These are phyloP conservation scores for Anethum foeniculum DNA, from an alignment of 140 eudicot species.

Conservation along the genomic window DNA sequence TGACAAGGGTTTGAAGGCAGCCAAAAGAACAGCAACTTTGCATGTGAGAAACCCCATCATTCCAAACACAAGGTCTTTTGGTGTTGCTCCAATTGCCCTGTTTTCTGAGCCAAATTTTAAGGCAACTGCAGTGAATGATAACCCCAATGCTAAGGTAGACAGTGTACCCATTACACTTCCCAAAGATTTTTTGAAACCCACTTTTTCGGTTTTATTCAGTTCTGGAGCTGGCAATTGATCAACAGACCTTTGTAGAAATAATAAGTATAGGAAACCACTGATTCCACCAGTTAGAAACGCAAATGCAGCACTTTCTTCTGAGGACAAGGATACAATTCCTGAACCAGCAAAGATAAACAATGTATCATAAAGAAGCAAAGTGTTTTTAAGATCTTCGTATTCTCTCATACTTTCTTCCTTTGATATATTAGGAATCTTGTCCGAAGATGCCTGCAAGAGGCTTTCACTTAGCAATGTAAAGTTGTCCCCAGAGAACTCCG, in stretches of 20 bases:
- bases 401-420: conserved; percentile 91
- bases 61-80: conserved; percentile 57
- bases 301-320: conserved; percentile 51
- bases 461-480: conserved; percentile 14
- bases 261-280: conserved; percentile 61
- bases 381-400: conserved; percentile 62
- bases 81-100: conserved; percentile 27
- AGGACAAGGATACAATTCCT: conserved; percentile 42
- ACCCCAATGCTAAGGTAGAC: conserved; percentile 36
- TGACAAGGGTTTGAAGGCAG: conserved; percentile 70
- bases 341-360: conserved; percentile 59
- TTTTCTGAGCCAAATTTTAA: conserved; percentile 46
- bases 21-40: conserved; percentile 65
- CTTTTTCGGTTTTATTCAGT: conserved; percentile 19
- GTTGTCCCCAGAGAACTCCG: conserved; percentile 37
- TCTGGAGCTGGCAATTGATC: conserved; percentile 56
- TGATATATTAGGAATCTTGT: conserved; percentile 20
- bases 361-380: conserved; percentile 67
- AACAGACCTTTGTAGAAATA: conserved; percentile 69
- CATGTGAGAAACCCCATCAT: conserved; percentile 82
- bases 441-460: conserved; percentile 18
- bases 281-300: conserved; percentile 71
- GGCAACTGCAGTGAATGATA: conserved; percentile 32
- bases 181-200: conserved; percentile 33
- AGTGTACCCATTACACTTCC: conserved; percentile 34